A percentile compares a stretch with the other conserved stretches of the same genome.
phyloP scores from a whole-genome alignment of 176 grass and related monocot genomes.

The Bromus sterilis region DNA sequence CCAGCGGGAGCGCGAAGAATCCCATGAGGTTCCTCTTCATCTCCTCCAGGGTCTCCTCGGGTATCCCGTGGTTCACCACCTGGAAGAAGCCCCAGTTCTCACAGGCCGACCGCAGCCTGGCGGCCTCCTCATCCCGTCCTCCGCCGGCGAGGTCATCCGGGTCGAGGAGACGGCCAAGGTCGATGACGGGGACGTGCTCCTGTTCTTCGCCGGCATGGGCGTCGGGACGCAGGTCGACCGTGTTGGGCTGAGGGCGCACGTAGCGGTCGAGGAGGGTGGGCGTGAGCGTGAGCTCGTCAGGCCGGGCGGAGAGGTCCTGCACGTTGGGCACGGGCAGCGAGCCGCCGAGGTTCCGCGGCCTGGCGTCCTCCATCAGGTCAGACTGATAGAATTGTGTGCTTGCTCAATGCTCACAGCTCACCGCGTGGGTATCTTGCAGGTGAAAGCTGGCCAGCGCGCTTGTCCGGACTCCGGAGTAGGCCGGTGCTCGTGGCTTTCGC shows the following conservation, averaged over 20 bases:
- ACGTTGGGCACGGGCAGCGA: slow-evolving; percentile 50
- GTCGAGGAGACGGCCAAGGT: background rate
- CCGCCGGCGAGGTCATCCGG: background rate
- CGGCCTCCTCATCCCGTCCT: background rate
- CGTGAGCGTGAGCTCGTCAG: background rate
- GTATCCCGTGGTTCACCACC: slow-evolving; percentile 40
- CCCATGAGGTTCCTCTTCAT: background rate
- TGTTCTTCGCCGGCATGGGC: background rate
- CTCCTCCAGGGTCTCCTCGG: background rate
- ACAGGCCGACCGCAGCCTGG: slow-evolving; percentile 24
- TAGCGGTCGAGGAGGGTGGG: slow-evolving; percentile 21
- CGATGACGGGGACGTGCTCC: background rate
- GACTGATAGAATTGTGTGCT: background rate
- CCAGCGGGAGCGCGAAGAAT: slow-evolving; percentile 38
- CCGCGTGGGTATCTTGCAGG: background rate
- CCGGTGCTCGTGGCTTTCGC: background rate
- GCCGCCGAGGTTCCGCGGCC: slow-evolving; percentile 12
- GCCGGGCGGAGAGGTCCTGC: slow-evolving; percentile 17
- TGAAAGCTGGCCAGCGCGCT: background rate
- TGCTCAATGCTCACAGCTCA: background rate
- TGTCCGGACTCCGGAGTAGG: background rate
- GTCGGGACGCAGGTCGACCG: background rate
- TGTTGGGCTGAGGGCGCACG: background rate
- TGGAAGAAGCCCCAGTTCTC: background rate
- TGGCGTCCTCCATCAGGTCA: background rate